Evolutionary conservation across 805 yeast genomes (phyloP).

Genomic region (Grigorovia humatica): DNA sequence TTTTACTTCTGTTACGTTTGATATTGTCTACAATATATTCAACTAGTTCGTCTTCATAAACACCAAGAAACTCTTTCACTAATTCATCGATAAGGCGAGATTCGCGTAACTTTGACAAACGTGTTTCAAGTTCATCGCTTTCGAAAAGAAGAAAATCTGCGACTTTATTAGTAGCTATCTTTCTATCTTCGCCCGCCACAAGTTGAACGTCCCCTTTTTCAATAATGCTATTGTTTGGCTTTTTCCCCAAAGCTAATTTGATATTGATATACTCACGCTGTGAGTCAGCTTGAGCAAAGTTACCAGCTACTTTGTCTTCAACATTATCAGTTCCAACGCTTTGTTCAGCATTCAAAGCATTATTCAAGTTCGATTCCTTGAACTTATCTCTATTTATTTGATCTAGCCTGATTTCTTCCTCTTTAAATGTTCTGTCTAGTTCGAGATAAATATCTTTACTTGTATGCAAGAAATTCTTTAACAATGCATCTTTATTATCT

Average conservation of each 20-base stretch:
- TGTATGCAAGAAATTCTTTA: conserved; percentile 18
- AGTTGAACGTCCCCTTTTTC: neutral
- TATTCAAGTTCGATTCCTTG: neutral
- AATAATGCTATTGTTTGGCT: conserved; percentile 11
- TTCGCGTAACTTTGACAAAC: conserved; percentile 10
- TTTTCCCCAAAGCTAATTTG: conserved; percentile 19
- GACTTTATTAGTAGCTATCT: neutral
- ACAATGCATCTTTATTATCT: conserved; percentile 10
- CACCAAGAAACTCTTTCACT: conserved; percentile 26
- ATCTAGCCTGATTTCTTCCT: conserved; percentile 14
- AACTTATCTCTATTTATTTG: conserved; percentile 8
- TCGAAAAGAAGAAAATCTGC: conserved; percentile 8
- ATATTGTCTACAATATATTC: conserved; percentile 25
- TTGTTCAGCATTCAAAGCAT: neutral
- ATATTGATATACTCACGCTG: conserved; percentile 10
- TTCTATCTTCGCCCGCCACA: neutral
- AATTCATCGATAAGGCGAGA: conserved; percentile 21
- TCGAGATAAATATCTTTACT: conserved; percentile 20
- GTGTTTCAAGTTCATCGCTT: conserved; percentile 10
- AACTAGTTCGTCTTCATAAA: conserved; percentile 25
- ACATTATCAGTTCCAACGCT: neutral
- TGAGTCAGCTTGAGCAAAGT: neutral
- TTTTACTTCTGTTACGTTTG: conserved; percentile 15
- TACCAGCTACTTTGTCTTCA: neutral
- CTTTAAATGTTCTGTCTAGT: conserved; percentile 19